A percentile compares a stretch with the other conserved stretches of the same genome.
Evolutionary conservation across 2,329 filamentous ascomycete species (phyloP).

Genomic region (Rhynchosporium agropyri): DNA sequence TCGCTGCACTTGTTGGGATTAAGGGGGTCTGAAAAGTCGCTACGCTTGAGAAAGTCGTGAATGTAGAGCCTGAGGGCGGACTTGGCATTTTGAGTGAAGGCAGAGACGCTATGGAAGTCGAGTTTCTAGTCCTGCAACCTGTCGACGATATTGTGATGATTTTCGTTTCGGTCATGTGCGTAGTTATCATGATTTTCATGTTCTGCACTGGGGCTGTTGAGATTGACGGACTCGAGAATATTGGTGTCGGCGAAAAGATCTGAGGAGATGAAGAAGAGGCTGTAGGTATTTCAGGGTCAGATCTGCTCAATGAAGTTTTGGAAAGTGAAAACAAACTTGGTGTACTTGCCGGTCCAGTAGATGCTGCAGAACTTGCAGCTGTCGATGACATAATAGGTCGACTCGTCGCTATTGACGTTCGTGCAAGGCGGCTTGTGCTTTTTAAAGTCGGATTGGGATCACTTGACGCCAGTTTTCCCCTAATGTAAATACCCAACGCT

Average conservation of each 20-base stretch:
- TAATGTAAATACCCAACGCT: constrained; percentile 3
- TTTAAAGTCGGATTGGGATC: not conserved
- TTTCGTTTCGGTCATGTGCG: no score
- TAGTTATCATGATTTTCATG: not conserved
- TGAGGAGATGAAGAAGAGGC: not conserved
- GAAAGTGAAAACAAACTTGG: not conserved
- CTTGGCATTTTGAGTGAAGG: not conserved
- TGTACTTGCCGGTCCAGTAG: constrained; percentile 8
- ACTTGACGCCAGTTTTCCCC: not conserved
- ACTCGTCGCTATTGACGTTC: not conserved
- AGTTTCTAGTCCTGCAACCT: no score
- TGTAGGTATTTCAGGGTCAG: not conserved
- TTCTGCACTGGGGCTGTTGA: not conserved
- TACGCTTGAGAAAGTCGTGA: not conserved
- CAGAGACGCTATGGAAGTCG: no score
- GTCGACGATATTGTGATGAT: no score
- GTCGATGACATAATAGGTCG: not conserved
- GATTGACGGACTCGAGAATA: not conserved
- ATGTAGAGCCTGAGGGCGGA: not conserved
- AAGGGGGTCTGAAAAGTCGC: not conserved
- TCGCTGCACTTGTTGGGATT: not conserved
- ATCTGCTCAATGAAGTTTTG: not conserved
- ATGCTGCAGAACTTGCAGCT: not conserved
- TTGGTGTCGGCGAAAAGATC: no score
- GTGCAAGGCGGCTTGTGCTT: not conserved